Evolutionary conservation across 257 asterid genomes (phyloP).

Genomic region (Solanum rostratum): DNA sequence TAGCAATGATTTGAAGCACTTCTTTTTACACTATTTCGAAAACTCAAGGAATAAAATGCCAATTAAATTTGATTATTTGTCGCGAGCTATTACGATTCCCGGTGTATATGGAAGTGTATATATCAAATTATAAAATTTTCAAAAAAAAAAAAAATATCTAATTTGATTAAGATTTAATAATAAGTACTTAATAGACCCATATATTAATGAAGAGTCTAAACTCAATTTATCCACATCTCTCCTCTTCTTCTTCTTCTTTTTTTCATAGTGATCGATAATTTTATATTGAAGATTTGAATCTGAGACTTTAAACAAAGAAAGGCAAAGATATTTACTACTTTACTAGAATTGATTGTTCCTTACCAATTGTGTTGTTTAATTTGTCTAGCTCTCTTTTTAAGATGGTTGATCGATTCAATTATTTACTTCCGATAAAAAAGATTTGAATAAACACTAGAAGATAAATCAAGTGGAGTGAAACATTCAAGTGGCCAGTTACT

Average conservation of each 20-base stretch:
- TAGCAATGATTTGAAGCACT: no score
- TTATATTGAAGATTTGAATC: no score
- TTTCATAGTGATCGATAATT: no score
- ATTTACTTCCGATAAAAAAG: neutral
- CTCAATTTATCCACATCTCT: neutral
- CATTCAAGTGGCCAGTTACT: neutral
- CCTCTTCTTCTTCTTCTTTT: no score
- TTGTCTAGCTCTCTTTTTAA: neutral
- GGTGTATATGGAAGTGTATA: neutral
- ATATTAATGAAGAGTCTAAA: neutral
- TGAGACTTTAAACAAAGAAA: no score
- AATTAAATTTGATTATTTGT: neutral
- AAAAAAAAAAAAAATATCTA: neutral
- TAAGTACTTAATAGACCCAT: neutral
- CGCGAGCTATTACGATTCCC: neutral
- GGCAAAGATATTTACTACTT: no score
- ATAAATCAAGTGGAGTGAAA: neutral
- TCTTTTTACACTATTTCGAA: no score
- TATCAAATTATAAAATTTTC: neutral
- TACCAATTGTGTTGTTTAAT: neutral
- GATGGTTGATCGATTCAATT: neutral
- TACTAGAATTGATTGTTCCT: neutral
- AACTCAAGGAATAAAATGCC: no score
- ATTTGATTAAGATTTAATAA: neutral
- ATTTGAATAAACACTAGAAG: neutral